Percentiles rank a stretch among this genome's conserved stretches.
Conservation (phyloP, 2,329 filamentous ascomycete genomes). For the Ophiostoma sp. region DNA sequence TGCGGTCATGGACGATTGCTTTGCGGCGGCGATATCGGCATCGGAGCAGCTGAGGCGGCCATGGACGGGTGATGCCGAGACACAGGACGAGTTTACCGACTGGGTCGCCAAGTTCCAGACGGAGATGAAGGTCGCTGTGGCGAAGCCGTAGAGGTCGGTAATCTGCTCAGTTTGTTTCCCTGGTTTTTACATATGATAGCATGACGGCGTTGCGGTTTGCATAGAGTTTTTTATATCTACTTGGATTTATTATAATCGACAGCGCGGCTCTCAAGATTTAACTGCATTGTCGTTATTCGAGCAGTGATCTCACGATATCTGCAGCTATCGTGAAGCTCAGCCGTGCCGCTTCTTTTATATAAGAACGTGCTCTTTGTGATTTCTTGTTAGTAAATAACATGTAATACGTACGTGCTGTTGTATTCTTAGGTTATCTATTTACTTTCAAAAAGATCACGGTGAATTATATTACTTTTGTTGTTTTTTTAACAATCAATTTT, state of each 20-base stretch:
- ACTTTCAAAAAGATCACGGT: too few species aligned
- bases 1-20: constrained; percentile 53
- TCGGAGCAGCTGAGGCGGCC: constrained; percentile 51
- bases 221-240: neutral
- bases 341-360: too few species aligned
- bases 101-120: constrained; percentile 61
- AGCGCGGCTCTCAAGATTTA: neutral
- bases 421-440: too few species aligned
- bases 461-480: too few species aligned
- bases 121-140: constrained; percentile 20
- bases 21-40: constrained; percentile 53
- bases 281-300: neutral
- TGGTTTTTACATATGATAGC: neutral
- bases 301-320: too few species aligned
- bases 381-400: too few species aligned
- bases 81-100: constrained; percentile 68
- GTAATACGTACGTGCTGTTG: too few species aligned
- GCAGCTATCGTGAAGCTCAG: too few species aligned
- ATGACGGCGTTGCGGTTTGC: neutral
- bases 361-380: too few species aligned
- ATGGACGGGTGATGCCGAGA: constrained; percentile 49
- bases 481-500: too few species aligned
- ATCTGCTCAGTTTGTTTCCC: neutral
- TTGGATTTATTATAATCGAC: neutral
- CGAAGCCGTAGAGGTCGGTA: neutral